Evolutionary conservation across 768 basidiomycete genomes (phyloP), one percentile per base, ranked within the genome.

Genomic region (Serendipita sp.): DNA sequence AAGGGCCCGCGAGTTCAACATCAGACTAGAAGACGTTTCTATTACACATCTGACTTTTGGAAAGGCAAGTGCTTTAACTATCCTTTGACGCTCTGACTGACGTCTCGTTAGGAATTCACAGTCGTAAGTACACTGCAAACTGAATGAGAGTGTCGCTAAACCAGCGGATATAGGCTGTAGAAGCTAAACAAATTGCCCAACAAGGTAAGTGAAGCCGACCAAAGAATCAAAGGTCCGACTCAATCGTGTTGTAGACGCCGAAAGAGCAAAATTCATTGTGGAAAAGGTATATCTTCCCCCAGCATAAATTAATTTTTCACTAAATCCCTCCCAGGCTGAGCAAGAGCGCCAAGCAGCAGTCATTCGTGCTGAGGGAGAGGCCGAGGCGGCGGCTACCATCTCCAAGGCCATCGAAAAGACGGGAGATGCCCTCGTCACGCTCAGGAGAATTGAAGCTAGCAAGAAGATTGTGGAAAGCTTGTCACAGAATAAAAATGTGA

Each of bases 111-210:
- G 89, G 90, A 92, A 83, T 92, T 92, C 73, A 91, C 91, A 3
- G 86, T 88, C 74, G 79, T 79, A 53, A 41, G 71, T 69, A 30
- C 45, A 46, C 18, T 11, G 24, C 45, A 18, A 35, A 13, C 7
- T n/a, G n/a, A 38, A 5, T 45, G 10, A 18, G 18, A 7, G 32
- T 54, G 53, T n/a, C 45, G 24, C 24, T 24, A 24, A 24, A 24
- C 24, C 24, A 24, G 18, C 30, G 51, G 67, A 66, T 63, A 38
- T 54, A 80, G 85, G 96, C 96, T n/a, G 96, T 99, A 7, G 96
- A 99, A 76, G 95, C 95, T 45, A 99, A 99, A 75, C 96, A 98
- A 75, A 97, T 99, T 73, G 96, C 96, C 8, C 96, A 99, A 74
- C 96, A 99, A 82, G 90, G 90, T 91, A 69, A 56, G 77, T 68